Conservation (phyloP, 2,329 filamentous ascomycete species). For the Alternaria sp. region DNA sequence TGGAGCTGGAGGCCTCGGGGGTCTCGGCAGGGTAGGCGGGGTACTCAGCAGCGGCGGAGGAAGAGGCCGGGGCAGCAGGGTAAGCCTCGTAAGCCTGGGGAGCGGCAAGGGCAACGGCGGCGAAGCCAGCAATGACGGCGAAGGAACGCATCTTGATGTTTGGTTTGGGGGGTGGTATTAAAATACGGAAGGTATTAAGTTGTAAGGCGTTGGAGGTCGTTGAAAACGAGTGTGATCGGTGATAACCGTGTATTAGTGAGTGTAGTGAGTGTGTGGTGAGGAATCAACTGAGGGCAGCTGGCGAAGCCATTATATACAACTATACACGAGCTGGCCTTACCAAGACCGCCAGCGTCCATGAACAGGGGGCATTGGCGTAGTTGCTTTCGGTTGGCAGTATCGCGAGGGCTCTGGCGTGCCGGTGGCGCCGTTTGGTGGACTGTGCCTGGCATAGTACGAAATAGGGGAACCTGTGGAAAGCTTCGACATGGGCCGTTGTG, state of each 20-base stretch:
- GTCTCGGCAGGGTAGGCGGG: constrained; percentile 5
- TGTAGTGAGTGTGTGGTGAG: constrained; percentile 48
- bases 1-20: constrained; percentile 1
- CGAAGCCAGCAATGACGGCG: constrained; percentile 41
- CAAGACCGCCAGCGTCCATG: constrained; percentile 24
- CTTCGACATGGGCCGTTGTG: constrained; percentile 31
- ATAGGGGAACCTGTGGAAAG: constrained; percentile 40
- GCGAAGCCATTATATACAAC: constrained; percentile 46
- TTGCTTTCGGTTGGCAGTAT: constrained; percentile 36
- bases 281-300: constrained; percentile 25
- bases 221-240: constrained; percentile 52
- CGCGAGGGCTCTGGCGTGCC: constrained; percentile 30
- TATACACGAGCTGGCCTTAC: constrained; percentile 31
- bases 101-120: constrained; percentile 33
- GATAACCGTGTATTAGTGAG: constrained; percentile 47
- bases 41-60: constrained; percentile 8
- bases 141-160: constrained; percentile 51
- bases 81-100: constrained; percentile 25
- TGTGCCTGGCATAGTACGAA: constrained; percentile 35
- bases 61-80: constrained; percentile 2
- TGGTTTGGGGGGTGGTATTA: constrained; percentile 30
- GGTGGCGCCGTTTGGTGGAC: constrained; percentile 33
- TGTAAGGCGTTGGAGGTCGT: constrained; percentile 34
- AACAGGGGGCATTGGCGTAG: constrained; percentile 35
- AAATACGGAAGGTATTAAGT: constrained; percentile 46